phyloP scores from a whole-genome alignment of 2,329 filamentous ascomycete species.

The Trichophaea hybrida region DNA sequence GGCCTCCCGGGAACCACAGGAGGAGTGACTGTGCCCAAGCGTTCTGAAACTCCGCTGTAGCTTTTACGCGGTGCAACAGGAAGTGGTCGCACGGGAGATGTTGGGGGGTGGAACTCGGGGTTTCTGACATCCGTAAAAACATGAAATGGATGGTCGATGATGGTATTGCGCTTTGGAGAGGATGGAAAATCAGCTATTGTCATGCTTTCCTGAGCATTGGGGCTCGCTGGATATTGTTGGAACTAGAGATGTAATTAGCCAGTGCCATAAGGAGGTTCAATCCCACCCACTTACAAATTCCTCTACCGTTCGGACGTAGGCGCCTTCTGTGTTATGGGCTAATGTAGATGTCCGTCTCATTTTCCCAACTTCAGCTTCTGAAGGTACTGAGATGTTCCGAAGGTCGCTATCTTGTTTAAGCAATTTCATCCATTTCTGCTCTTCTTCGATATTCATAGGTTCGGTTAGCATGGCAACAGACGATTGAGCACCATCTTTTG shows the following conservation, averaged over 20 bases:
- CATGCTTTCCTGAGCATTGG: constrained; percentile 43
- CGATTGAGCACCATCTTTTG: background rate
- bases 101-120: constrained; percentile 28
- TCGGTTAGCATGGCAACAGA: constrained; percentile 3
- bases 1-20: constrained; percentile 20
- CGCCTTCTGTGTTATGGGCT: constrained; percentile 37
- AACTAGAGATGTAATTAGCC: constrained; percentile 17
- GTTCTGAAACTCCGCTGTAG: constrained; percentile 67
- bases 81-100: constrained; percentile 34
- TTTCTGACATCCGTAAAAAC: constrained; percentile 26
- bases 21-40: constrained; percentile 25
- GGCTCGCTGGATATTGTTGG: constrained; percentile 24
- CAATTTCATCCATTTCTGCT: constrained; percentile 64
- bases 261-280: background rate
- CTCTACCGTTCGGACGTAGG: constrained; percentile 39
- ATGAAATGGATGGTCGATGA: constrained; percentile 28
- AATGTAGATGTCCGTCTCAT: constrained; percentile 19
- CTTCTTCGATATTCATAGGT: constrained; percentile 66
- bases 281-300: constrained; percentile 22
- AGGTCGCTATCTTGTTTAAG: constrained; percentile 48
- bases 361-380: constrained; percentile 22
- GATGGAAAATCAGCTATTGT: constrained; percentile 14
- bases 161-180: constrained; percentile 18
- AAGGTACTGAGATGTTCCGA: constrained; percentile 31
- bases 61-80: constrained; percentile 47